Base-by-base conservation (phyloP, 108 stramenopile species). In the Epithemia pelagica region DNA sequence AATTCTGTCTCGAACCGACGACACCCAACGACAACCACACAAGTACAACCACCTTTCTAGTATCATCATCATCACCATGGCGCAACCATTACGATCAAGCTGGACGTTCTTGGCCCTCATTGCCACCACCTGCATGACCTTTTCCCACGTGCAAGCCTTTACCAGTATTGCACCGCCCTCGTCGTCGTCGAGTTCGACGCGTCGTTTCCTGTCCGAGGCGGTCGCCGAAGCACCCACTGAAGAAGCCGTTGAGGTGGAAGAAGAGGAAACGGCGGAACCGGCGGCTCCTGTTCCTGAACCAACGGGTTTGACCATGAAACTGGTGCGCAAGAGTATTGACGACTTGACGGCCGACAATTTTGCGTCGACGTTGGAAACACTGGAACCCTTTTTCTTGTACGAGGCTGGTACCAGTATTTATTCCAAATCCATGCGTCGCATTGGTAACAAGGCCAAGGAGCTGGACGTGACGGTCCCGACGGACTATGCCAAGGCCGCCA, bases 371-470 rank as follows among this genome's bases (percentile, higher is more conserved):
- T 54, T 84, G 0, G 56, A 67, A n/a, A 74, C 77, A 28, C 62
- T 87, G 28, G 82, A 84, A 63, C 76, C 80, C 0, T 87, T 78
- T 67, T 75, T 87, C 3, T 51, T 71, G 37, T 55, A 79, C 27
- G 81, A 87, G 22, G 82, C 86, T 22, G 86, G 86, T 19, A 62
- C 52, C 28, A 70, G 71, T 25, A 61, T 87, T 28, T 82, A 87
- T 72, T 55, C 60, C 55, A 87, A 87, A 73, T 76, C 73, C 28
- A 63, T 87, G 72, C 63, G 70, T 25, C 59, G 86, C 33, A 81
- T 87, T 57, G 54, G 28, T 18, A 33, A 24, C 0, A 52, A 65
- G 53, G 82, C 79, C 28, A 75, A 72, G 61, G 69, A 55, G 30
- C 63, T 87, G 46, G 37, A 46, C 5, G 71, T 64, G 23, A 66